Base-by-base conservation (phyloP, 768 basidiomycete genomes). In the Sarcodon aspratus region DNA sequence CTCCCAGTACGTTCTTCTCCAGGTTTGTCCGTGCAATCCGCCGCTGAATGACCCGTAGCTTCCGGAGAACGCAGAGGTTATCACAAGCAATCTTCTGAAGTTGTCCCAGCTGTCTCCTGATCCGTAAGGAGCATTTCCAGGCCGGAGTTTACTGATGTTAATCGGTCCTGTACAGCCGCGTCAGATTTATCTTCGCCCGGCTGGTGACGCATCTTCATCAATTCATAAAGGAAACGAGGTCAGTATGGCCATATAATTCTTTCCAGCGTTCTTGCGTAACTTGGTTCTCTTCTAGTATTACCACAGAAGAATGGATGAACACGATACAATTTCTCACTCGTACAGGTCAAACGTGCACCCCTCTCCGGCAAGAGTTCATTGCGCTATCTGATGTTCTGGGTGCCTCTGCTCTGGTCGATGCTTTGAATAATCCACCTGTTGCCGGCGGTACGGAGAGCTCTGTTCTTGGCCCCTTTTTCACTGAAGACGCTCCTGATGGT, bases 241-340 rank as follows among this genome's bases (percentile, higher is more conserved):
- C 18, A 36, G 69, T 58, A 4, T 8, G 7, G 15, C 9, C 8
- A 8, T 33, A 9, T 36, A 12, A 32, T 45, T 15, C 15, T 46
- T 13, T 46, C 21, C 31, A 32, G 33, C 7, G 37, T 48, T 6
- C 15, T 27, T 40, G 27, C 6, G 18, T 35, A 17, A 44, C n/a
- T 33, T 45, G 13, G 53, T 7, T 34, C 27, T 27, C 43, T 6
- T 13, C 8, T 37, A 76, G 74, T 50, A 63, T 92, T 46, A 87
- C 88, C 13, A 84, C 79, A 1, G 83, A 90, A 2, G 90, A 93
- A 69, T 93, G 90, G 90, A 82, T 82, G 82, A 62, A 72, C 13
- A 70, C 85, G 1, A 81, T 93, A 56, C 62, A 84, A 50, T 93
- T 93, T 65, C 66, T 93, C 50, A 93, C 89, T 0, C 68, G 70